Conservation (phyloP, 1,284 basidiomycete species). For the Puccinia novopanici region DNA sequence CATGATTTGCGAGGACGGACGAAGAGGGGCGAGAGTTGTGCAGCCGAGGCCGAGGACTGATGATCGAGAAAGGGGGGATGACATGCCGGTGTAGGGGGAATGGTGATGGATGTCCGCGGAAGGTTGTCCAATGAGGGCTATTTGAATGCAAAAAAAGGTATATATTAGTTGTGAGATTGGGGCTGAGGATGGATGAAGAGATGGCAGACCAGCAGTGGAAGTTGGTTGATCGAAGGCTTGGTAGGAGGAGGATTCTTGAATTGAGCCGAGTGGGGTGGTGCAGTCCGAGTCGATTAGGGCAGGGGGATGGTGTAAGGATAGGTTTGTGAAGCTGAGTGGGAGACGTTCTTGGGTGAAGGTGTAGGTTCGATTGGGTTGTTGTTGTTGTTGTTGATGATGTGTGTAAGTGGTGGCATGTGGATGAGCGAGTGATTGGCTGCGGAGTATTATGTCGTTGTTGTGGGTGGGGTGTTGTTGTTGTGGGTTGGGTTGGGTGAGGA, state of each 20-base stretch:
- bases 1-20: constrained; percentile 46
- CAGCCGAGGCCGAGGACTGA: background rate
- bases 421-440: background rate
- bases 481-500: background rate
- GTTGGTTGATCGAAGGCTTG: constrained; percentile 39
- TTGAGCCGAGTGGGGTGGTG: background rate
- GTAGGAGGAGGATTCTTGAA: constrained; percentile 26
- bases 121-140: background rate
- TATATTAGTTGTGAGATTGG: no score
- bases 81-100: background rate
- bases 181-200: background rate
- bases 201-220: background rate
- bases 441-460: background rate
- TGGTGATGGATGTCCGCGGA: constrained; percentile 15
- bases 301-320: background rate
- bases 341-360: background rate
- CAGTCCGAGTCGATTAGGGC: constrained; percentile 1
- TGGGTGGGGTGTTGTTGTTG: background rate
- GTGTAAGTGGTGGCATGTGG: background rate
- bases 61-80: background rate
- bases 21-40: background rate
- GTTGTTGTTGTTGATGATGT: constrained; percentile 3
- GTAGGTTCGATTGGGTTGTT: background rate
- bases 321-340: constrained; percentile 11
- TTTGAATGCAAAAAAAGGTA: no score